These are phyloP conservation scores for Myriosclerotinia curreyana DNA, from an alignment of 2,329 filamentous ascomycete genomes.

Conservation along the genomic window DNA sequence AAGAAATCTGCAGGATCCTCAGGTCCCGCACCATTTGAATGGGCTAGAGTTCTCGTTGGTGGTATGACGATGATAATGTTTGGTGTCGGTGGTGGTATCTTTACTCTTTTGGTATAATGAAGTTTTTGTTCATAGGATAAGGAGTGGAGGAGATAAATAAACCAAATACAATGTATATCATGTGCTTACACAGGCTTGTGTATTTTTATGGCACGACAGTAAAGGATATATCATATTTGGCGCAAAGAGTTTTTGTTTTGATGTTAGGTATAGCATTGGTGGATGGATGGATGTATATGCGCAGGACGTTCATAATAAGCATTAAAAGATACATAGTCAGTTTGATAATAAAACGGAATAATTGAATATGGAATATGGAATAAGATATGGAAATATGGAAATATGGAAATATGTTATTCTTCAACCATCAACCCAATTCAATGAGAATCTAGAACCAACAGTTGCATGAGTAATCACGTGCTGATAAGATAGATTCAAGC, in stretches of 20 bases:
- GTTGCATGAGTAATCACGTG: neutral
- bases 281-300: neutral
- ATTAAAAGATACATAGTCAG: too few species aligned
- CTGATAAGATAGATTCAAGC: neutral
- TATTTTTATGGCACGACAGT: neutral
- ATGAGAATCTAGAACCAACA: neutral
- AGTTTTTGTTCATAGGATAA: neutral
- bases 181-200: conserved; percentile 2
- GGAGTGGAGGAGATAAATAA: conserved; percentile 3
- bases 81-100: conserved; percentile 34
- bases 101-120: conserved; percentile 24
- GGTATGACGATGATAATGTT: conserved; percentile 28
- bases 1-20: conserved; percentile 34
- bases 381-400: neutral
- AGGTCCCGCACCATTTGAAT: conserved; percentile 33
- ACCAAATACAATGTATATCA: conserved; percentile 10
- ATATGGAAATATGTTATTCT: neutral
- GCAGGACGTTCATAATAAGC: neutral
- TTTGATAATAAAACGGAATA: neutral
- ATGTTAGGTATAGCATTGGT: neutral
- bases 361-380: too few species aligned
- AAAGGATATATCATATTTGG: conserved; percentile 3
- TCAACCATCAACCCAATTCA: too few species aligned
- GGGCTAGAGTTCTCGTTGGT: conserved; percentile 31
- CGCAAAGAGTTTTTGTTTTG: neutral